A percentile compares a stretch with the other conserved stretches of the same genome.
Evolutionary conservation across 306 rosid genomes (phyloP).

Genomic region (Hippophae rhamnoides): DNA sequence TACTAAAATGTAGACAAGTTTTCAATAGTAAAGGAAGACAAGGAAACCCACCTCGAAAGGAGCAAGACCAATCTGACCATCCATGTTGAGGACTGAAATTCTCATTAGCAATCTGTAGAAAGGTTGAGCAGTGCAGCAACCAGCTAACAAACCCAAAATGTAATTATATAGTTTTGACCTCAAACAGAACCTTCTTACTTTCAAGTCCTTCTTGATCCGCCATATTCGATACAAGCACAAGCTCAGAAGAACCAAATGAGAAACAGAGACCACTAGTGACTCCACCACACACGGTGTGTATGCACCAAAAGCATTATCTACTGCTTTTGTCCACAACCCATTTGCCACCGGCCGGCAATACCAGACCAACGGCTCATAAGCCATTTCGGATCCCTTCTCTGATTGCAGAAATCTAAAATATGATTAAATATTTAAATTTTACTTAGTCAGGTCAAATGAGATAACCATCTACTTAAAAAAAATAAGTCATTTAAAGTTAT

Average conservation of each 20-base stretch:
- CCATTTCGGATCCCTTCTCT: constrained; percentile 30
- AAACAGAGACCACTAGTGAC: constrained; percentile 48
- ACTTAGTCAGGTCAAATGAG: no score
- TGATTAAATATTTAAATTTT: no score
- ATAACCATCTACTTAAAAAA: no score
- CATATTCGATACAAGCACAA: constrained; percentile 58
- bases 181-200: constrained; percentile 44
- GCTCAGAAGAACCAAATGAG: constrained; percentile 59
- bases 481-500: no score
- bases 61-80: constrained; percentile 35
- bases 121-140: constrained; percentile 54
- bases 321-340: constrained; percentile 43
- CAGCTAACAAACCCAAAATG: constrained; percentile 38
- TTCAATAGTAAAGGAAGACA: not conserved
- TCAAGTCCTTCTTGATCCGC: constrained; percentile 37
- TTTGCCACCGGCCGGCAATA: constrained; percentile 60
- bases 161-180: constrained; percentile 54
- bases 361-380: constrained; percentile 52
- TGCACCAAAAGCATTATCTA: constrained; percentile 61
- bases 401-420: no score
- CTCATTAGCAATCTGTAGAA: constrained; percentile 44
- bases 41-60: constrained; percentile 67
- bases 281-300: constrained; percentile 80
- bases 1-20: no score
- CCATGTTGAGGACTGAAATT: constrained; percentile 42